Evolutionary conservation across 1,139 yeast species (phyloP).

Genomic region (Geotrichum reessii): DNA sequence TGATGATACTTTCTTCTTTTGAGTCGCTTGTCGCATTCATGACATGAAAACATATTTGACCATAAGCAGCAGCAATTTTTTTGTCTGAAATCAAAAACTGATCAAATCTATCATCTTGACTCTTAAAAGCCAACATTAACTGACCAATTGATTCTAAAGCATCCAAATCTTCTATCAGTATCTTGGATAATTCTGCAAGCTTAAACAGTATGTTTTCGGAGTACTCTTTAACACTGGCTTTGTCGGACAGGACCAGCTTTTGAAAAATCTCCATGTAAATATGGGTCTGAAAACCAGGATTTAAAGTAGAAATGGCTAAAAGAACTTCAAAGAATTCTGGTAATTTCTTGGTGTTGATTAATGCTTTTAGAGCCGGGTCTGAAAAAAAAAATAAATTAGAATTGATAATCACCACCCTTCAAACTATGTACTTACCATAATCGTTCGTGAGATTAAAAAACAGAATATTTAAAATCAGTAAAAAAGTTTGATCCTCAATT

Average conservation of each 20-base stretch:
- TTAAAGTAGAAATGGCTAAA: neutral
- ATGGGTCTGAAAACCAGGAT: constrained; percentile 4
- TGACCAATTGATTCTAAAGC: neutral
- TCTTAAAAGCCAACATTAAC: constrained; percentile 2
- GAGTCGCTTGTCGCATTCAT: neutral
- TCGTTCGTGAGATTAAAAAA: constrained; percentile 14
- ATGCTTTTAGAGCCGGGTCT: constrained; percentile 3
- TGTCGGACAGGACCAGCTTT: neutral
- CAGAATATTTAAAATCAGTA: constrained; percentile 4
- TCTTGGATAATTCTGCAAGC: neutral
- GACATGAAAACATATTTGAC: neutral
- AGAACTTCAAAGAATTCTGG: neutral
- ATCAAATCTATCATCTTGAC: constrained; percentile 1
- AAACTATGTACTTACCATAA: constrained; percentile 8
- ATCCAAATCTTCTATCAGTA: neutral
- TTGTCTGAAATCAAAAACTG: neutral
- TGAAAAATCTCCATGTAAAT: neutral
- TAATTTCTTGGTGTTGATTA: neutral
- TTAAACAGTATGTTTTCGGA: neutral
- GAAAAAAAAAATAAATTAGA: neutral
- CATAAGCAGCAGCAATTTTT: neutral
- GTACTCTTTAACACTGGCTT: neutral
- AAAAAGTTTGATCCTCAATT: neutral
- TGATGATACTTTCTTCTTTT: neutral
- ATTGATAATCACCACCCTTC: neutral